Percentiles rank a stretch among this genome's conserved stretches.
Evolutionary conservation across 441 rosid genomes (phyloP).

Genomic region (Erodium trifolium): DNA sequence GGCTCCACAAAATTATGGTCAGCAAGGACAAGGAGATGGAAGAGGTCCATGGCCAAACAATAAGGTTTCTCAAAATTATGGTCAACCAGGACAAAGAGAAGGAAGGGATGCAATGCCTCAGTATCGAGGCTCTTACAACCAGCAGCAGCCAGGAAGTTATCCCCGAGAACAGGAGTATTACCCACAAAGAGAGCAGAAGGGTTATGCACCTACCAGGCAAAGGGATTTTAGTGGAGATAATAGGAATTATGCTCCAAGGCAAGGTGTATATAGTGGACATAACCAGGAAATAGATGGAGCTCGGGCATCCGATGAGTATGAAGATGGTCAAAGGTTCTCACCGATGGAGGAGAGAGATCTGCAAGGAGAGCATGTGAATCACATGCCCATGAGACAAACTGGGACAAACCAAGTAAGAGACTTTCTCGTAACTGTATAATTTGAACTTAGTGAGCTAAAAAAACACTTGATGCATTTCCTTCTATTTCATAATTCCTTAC

Average conservation of each 20-base stretch:
- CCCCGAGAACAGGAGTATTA: slow-evolving; percentile 25
- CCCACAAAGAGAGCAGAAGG: slow-evolving; percentile 19
- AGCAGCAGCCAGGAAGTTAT: slow-evolving; percentile 27
- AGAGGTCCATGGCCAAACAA: background rate
- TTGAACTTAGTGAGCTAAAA: background rate
- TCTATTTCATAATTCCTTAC: background rate
- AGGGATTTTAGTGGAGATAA: slow-evolving; percentile 30
- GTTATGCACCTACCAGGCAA: slow-evolving; percentile 16
- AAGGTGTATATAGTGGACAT: slow-evolving; percentile 18
- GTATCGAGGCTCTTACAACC: slow-evolving; percentile 30
- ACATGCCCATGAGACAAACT: slow-evolving; percentile 24
- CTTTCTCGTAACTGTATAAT: slow-evolving; percentile 8
- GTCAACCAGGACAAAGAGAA: slow-evolving; percentile 29
- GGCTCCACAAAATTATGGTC: slow-evolving; percentile 9
- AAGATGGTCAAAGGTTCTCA: slow-evolving; percentile 25
- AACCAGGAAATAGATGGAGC: slow-evolving; percentile 10
- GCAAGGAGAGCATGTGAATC: slow-evolving; percentile 37
- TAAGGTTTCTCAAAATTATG: slow-evolving; percentile 16
- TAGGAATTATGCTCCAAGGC: slow-evolving; percentile 30
- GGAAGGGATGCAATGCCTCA: slow-evolving; percentile 25
- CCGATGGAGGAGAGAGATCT: slow-evolving; percentile 31
- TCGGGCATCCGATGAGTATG: no score
- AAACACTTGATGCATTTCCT: background rate
- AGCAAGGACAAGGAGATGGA: background rate
- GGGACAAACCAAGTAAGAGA: slow-evolving; percentile 41